Conservation (phyloP, 371 early-diverging fungal species). For the Mortierella sp. region DNA sequence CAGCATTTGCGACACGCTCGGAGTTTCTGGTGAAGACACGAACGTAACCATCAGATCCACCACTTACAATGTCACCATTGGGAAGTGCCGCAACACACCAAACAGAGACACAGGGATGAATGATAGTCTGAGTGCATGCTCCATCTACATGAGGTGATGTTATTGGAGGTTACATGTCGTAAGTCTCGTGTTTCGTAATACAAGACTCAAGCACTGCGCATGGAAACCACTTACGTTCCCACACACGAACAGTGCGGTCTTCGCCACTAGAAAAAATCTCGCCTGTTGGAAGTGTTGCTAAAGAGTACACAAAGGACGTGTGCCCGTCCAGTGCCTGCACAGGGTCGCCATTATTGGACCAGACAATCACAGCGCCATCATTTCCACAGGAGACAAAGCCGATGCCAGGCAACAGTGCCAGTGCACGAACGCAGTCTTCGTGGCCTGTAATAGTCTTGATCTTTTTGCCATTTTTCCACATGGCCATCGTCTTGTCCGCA, state of each 20-base stretch:
- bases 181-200: background rate
- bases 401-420: conserved; percentile 72
- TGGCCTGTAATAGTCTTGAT: conserved; percentile 87
- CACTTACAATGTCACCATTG: conserved; percentile 91
- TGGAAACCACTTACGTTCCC: conserved; percentile 75
- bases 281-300: conserved; percentile 77
- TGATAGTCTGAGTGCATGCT: conserved; percentile 82
- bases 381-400: conserved; percentile 92
- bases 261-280: conserved; percentile 93
- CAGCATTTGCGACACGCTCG: conserved; percentile 74
- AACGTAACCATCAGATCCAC: conserved; percentile 86
- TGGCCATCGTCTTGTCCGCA: conserved; percentile 93
- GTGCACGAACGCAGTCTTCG: conserved; percentile 89
- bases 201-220: background rate
- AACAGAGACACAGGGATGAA: conserved; percentile 91
- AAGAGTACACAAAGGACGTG: conserved; percentile 93
- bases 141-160: conserved; percentile 67
- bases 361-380: conserved; percentile 89
- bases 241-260: conserved; percentile 91
- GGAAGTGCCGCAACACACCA: conserved; percentile 88
- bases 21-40: conserved; percentile 82
- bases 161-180: too few relatives aligned
- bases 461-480: conserved; percentile 86
- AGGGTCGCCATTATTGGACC: conserved; percentile 82
- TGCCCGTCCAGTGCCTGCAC: conserved; percentile 89